Evolutionary conservation across 2,329 filamentous ascomycete genomes (phyloP), one percentile per base, ranked within the genome.

Genomic region (Aspergillus neotritici): DNA sequence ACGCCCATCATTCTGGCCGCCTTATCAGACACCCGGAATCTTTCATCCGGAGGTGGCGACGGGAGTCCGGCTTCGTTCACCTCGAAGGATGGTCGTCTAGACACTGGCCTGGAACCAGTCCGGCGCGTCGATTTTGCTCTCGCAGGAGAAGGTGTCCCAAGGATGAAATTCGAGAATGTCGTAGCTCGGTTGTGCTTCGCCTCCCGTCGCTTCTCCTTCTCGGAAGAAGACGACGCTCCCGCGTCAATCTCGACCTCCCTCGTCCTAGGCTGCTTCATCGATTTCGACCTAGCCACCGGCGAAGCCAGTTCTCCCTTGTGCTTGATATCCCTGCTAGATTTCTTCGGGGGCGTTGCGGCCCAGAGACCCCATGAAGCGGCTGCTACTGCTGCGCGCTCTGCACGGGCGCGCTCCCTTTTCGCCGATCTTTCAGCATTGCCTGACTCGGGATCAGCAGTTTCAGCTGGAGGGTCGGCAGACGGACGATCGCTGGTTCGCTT

Each of bases 1-100:
- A 79, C 66, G 53, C 70, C 89, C 80, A 93, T 80, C 40, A 91
- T 67, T 65, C 83, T 89, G 28, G 87, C 86, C 21, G 87, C 87
- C 65, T 94, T 94, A 35, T 80, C 76, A 6, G 83, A 77, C 59
- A 87, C 76, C 40, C 79, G 77, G 3, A 75, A 75, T 33, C 74
- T 69, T 28, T 84, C 79, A 25, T 89, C 87, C 2, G 84, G 80
- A 7, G 86, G 84, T 3, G 87, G 86, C 14, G 86, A 87, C 35
- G 79, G 74, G 47, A 90, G 71, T 6, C 81, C 84, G 49, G 74
- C 73, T 21, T 71, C 66, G 31, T 76, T 72, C 48, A 82, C 77
- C 41, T 87, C 85, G 12, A 84, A 66, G 1, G 87, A 85, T 49
- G 82, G 75, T 31, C 84, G 82, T 43, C 85, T 78, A 41, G 86